phyloP scores from a whole-genome alignment of 768 basidiomycete species.

The Cyclocybe aegerita region DNA sequence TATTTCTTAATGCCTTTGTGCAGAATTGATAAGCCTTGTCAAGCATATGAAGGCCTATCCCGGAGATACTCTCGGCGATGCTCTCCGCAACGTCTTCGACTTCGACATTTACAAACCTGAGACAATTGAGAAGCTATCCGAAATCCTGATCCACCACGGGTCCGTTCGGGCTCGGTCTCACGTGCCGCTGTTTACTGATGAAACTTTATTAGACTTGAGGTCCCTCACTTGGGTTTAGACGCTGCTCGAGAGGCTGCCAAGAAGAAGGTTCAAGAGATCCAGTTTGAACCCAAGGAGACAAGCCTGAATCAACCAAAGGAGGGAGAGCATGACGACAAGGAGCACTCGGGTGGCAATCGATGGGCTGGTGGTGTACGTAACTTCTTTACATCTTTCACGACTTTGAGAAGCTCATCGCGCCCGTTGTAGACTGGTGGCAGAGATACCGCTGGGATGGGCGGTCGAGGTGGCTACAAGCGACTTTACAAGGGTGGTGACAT shows the following conservation, averaged over 20 bases:
- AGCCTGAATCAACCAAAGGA: constrained; percentile 55
- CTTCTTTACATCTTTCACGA: neutral
- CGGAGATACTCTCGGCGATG: constrained; percentile 53
- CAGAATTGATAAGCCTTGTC: constrained; percentile 67
- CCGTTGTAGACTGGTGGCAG: constrained; percentile 55
- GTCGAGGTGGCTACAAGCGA: constrained; percentile 67
- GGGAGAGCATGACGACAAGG: constrained; percentile 61
- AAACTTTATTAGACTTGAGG: constrained; percentile 38
- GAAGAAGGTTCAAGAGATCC: constrained; percentile 53
- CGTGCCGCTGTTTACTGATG: neutral
- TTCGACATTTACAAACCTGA: constrained; percentile 69
- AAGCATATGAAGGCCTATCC: constrained; percentile 64
- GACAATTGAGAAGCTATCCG: constrained; percentile 58
- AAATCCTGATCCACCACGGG: constrained; percentile 63
- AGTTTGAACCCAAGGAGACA: constrained; percentile 57
- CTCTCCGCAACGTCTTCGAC: constrained; percentile 66
- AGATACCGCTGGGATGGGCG: constrained; percentile 66
- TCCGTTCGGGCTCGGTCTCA: constrained; percentile 21
- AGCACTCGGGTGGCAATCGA: constrained; percentile 63
- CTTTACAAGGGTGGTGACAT: constrained; percentile 63
- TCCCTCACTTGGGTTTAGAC: constrained; percentile 53
- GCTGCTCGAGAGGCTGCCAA: constrained; percentile 54
- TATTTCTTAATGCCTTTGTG: neutral
- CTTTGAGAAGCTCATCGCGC: neutral
- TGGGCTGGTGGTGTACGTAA: constrained; percentile 61